Evolutionary conservation across 192 early-diverging fungal species (phyloP).

Genomic region (Kickxella alabastrina): DNA sequence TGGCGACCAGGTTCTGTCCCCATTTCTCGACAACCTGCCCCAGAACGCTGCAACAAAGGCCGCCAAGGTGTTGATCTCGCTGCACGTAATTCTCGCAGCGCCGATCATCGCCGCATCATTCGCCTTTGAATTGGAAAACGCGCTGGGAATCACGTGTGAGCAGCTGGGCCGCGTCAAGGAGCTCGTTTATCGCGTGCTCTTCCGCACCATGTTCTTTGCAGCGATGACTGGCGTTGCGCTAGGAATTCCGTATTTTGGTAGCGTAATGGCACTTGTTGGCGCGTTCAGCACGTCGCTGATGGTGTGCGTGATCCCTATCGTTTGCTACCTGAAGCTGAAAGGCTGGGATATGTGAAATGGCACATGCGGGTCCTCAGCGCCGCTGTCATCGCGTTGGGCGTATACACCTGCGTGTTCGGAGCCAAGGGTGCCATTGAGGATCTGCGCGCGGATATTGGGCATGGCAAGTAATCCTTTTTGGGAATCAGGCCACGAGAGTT

Average conservation of each 20-base stretch:
- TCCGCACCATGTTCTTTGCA: slow-evolving; percentile 55
- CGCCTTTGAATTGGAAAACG: slow-evolving; percentile 60
- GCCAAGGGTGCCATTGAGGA: slow-evolving; percentile 39
- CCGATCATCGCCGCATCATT: slow-evolving; percentile 71
- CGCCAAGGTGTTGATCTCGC: slow-evolving; percentile 65
- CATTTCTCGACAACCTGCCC: slow-evolving; percentile 64
- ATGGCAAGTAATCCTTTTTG: slow-evolving; percentile 2
- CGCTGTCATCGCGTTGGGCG: slow-evolving; percentile 51
- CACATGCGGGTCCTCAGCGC: slow-evolving; percentile 55
- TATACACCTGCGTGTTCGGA: slow-evolving; percentile 28
- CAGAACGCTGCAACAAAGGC: slow-evolving; percentile 55
- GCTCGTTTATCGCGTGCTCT: slow-evolving; percentile 49
- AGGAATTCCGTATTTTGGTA: slow-evolving; percentile 71
- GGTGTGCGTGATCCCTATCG: slow-evolving; percentile 67
- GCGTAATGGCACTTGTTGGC: slow-evolving; percentile 70
- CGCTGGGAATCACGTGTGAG: slow-evolving; percentile 48
- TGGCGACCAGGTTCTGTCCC: slow-evolving; percentile 58
- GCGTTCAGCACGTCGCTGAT: slow-evolving; percentile 64
- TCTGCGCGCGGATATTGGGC: slow-evolving; percentile 15
- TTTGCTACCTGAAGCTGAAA: slow-evolving; percentile 68
- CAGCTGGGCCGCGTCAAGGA: slow-evolving; percentile 45
- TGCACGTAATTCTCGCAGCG: slow-evolving; percentile 73
- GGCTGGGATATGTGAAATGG: slow-evolving; percentile 53
- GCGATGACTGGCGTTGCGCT: slow-evolving; percentile 56
- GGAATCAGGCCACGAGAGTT: slow-evolving; percentile 7